A percentile compares a stretch with the other conserved stretches of the same genome.
Evolutionary conservation across 768 basidiomycete genomes (phyloP).

Genomic region (Mrakia frigida): DNA sequence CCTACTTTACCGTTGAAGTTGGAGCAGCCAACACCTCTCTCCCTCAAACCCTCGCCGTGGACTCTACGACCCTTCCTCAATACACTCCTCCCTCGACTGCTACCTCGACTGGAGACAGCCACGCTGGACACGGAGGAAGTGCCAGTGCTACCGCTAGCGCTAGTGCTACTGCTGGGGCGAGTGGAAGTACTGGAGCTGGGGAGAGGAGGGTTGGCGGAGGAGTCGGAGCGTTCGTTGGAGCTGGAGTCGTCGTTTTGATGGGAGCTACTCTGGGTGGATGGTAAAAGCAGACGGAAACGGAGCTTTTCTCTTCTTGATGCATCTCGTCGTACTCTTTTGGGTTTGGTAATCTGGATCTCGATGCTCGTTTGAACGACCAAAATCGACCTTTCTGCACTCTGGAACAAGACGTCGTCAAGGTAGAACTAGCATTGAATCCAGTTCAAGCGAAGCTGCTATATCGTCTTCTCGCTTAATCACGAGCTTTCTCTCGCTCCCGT

Average conservation of each 20-base stretch:
- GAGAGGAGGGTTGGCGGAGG: not conserved
- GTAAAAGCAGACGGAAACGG: not conserved
- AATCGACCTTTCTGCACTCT: too few relatives aligned
- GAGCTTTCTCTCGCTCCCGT: too few relatives aligned
- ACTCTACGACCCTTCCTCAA: not conserved
- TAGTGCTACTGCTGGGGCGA: not conserved
- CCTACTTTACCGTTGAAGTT: constrained; percentile 11
- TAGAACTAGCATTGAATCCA: too few relatives aligned
- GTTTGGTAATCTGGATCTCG: too few relatives aligned
- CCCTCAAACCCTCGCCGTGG: not conserved
- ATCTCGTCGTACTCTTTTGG: not conserved
- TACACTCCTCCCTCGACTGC: not conserved
- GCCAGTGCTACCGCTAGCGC: not conserved
- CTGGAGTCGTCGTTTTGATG: not conserved
- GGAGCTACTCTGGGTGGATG: not conserved
- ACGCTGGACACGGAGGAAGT: not conserved
- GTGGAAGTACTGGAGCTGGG: not conserved
- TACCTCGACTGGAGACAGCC: not conserved
- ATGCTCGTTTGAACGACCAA: too few relatives aligned
- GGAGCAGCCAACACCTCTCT: not conserved
- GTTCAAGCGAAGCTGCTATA: too few relatives aligned
- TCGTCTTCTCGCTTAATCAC: too few relatives aligned
- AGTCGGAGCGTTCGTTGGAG: not conserved
- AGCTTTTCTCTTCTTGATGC: not conserved
- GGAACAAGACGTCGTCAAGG: too few relatives aligned